These are phyloP conservation scores for Ceratocystis ficicola DNA, from an alignment of 2,329 filamentous ascomycete species.

Conservation along the genomic window DNA sequence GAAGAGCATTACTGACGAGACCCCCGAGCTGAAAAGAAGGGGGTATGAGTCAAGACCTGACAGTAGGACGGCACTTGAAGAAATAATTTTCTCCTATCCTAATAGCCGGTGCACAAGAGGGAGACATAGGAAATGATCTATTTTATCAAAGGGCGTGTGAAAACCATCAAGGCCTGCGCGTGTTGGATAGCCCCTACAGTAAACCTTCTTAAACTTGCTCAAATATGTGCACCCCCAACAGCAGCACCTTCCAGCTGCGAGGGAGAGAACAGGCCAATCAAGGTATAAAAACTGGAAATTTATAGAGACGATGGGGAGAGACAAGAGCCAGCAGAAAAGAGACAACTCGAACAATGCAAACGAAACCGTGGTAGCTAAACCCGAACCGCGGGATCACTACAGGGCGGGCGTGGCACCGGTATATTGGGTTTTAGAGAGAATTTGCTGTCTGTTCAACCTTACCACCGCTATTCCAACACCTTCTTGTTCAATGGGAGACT, in stretches of 20 bases:
- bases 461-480: slow-evolving; percentile 1
- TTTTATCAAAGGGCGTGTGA: not conserved
- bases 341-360: not conserved
- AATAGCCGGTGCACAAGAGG: not conserved
- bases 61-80: not conserved
- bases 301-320: not conserved
- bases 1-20: not conserved
- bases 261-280: not conserved
- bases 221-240: slow-evolving; percentile 11
- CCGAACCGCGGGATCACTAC: slow-evolving; percentile 2
- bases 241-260: not conserved
- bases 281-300: not conserved
- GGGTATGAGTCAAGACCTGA: slow-evolving; percentile 6
- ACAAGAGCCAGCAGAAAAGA: not conserved
- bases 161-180: not conserved
- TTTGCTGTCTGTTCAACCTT: not conserved
- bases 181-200: not conserved
- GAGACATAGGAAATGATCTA: not conserved
- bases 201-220: slow-evolving; percentile 21
- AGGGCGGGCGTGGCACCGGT: slow-evolving; percentile 6
- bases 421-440: not conserved
- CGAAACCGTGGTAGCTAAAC: not conserved
- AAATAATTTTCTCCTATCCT: not conserved
- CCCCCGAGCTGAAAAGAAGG: slow-evolving; percentile 8
- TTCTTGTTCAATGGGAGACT: not conserved